Evolutionary conservation across 495 filamentous ascomycete species (phyloP), one percentile per base, ranked within the genome.

Genomic region (Aspergillus panamensis): DNA sequence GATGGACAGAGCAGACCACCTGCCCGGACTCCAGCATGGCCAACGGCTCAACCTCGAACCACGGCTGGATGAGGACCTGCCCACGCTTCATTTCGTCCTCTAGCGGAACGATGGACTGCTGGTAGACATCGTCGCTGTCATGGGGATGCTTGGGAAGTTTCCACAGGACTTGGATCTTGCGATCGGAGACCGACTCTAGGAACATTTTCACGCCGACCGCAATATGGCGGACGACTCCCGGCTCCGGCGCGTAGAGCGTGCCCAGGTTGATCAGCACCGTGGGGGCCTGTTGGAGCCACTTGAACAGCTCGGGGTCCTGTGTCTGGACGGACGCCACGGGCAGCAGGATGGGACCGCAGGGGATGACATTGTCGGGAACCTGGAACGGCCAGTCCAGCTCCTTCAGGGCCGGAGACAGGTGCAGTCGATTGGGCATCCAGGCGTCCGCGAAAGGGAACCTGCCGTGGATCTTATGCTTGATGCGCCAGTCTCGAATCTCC

Each of bases 231-330:
- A 74, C 73, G 35, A 78, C 73, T 0, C 63, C 53, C 0, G 60
- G 59, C 7, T 76, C 73, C 1, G 71, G 64, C 4, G 58, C 67
- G 51, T 73, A 73, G 9, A 73, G 66, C 0, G 75, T 79, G 0
- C 81, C 81, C 1, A 82, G 73, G 54, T 76, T 80, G 35, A 84
- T 70, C 14, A 84, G 64, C 8, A 84, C 59, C 0, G 78, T 82
- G 6, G 78, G 75, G 5, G 52, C 63, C 3, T 69, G 64, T 3
- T 66, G 57, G 14, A 84, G 68, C 81, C 81, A 84, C 9, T 55
- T 39, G 17, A 62, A 62, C 53, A 84, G 49, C n/a, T 71, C 72
- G 0, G 77, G 71, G 48, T 80, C 74, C 17, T 64, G 54, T 17
- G 73, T 64, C 48, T 69, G 53, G 0, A 77, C 68, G 0, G 74